phyloP scores from a whole-genome alignment of 1,284 basidiomycete species.

The Malassezia restricta region DNA sequence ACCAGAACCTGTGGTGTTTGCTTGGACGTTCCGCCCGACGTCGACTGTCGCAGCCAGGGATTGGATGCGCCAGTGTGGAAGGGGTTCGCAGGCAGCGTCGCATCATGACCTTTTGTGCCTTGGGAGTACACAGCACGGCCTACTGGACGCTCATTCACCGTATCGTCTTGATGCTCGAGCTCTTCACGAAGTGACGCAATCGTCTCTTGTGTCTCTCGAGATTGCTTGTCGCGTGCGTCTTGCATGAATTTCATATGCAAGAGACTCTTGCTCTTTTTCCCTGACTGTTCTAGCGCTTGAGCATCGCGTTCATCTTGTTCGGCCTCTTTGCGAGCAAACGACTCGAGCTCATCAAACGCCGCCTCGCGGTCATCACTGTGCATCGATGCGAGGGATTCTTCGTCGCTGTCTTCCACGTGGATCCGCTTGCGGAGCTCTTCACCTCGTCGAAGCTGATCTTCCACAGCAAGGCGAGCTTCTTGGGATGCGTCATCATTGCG shows the following conservation, averaged over 20 bases:
- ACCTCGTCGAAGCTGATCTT: constrained; percentile 30
- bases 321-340: constrained; percentile 21
- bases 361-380: constrained; percentile 1
- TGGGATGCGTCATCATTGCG: constrained; percentile 21
- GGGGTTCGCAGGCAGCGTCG: background rate
- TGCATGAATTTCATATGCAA: constrained; percentile 46
- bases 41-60: constrained; percentile 5
- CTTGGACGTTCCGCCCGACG: background rate
- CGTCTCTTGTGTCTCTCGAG: constrained; percentile 20
- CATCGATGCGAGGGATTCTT: constrained; percentile 13
- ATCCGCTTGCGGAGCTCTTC: constrained; percentile 25
- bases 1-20: constrained; percentile 17
- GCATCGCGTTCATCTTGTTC: constrained; percentile 18
- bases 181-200: constrained; percentile 28
- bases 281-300: constrained; percentile 19
- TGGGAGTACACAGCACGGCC: constrained; percentile 31
- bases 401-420: constrained; percentile 23
- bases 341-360: constrained; percentile 31
- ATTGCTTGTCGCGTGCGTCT: constrained; percentile 36
- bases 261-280: constrained; percentile 29
- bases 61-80: constrained; percentile 4
- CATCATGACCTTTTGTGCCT: background rate
- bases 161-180: constrained; percentile 14
- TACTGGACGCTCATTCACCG: constrained; percentile 12
- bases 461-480: constrained; percentile 34